Conservation (phyloP, 2,329 filamentous ascomycete species). For the Biscogniauxia sp. region DNA sequence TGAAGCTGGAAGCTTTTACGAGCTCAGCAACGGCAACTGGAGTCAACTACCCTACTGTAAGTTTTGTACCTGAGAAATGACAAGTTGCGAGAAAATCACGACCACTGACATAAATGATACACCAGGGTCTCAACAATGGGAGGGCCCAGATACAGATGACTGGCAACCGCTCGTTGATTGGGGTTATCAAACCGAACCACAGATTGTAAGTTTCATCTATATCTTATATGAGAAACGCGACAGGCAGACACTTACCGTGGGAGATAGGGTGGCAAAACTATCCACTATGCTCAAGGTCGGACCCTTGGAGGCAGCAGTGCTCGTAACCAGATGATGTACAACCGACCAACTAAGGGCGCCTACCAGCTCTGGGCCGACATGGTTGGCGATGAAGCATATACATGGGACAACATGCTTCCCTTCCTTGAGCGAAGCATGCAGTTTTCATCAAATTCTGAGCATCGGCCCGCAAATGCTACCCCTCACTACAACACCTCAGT, state of each 20-base stretch:
- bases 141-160: constrained; percentile 3
- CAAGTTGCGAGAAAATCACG: no score
- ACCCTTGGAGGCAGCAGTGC: constrained; percentile 25
- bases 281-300: constrained; percentile 24
- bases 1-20: constrained; percentile 37
- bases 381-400: constrained; percentile 15
- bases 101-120: no score
- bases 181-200: constrained; percentile 25
- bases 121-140: not conserved
- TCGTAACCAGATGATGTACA: constrained; percentile 25
- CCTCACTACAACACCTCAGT: constrained; percentile 6
- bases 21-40: constrained; percentile 23
- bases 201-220: constrained; percentile 9
- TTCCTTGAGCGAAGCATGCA: constrained; percentile 13
- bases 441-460: constrained; percentile 3
- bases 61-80: constrained; percentile 6
- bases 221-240: not conserved
- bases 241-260: constrained; percentile 6
- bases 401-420: constrained; percentile 12
- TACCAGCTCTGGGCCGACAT: constrained; percentile 17
- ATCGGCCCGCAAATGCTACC: constrained; percentile 21
- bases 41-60: constrained; percentile 14
- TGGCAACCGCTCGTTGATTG: constrained; percentile 23
- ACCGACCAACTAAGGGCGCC: constrained; percentile 7
- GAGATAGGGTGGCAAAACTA: constrained; percentile 5